A percentile compares a stretch with the other conserved stretches of the same genome.
phyloP scores from a whole-genome alignment of 306 rosid species.

The Pyrus betulifolia region DNA sequence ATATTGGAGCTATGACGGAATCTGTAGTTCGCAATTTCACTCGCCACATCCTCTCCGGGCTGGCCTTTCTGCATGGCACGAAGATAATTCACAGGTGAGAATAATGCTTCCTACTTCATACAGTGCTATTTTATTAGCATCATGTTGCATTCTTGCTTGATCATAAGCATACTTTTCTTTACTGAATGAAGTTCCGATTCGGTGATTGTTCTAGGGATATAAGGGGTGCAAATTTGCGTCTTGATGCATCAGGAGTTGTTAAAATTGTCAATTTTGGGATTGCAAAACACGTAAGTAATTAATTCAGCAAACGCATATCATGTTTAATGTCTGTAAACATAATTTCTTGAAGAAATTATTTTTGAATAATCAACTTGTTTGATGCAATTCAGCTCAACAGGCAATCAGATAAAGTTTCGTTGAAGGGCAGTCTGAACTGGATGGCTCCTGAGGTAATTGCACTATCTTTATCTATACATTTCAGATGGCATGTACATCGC shows the following conservation, averaged over 20 bases:
- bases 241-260: conserved; percentile 65
- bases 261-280: conserved; percentile 95
- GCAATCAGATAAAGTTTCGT: conserved; percentile 59
- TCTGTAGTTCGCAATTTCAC: conserved; percentile 79
- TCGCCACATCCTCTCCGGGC: conserved; percentile 68
- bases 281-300: conserved; percentile 75
- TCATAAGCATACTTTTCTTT: background rate
- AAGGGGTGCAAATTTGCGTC: conserved; percentile 91
- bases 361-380: background rate
- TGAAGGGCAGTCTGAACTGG: conserved; percentile 97
- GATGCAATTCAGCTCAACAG: conserved; percentile 57
- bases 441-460: conserved; percentile 94
- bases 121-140: background rate
- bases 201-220: conserved; percentile 54
- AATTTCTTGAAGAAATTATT: background rate
- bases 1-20: conserved; percentile 64
- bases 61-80: conserved; percentile 68
- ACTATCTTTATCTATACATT: background rate
- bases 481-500: conserved; percentile 2
- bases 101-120: background rate
- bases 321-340: background rate
- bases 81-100: conserved; percentile 78
- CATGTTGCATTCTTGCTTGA: background rate
- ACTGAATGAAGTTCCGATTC: background rate
- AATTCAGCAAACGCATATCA: background rate